Conservation (phyloP, 805 yeast species). For the Kuraishia piskuri region DNA sequence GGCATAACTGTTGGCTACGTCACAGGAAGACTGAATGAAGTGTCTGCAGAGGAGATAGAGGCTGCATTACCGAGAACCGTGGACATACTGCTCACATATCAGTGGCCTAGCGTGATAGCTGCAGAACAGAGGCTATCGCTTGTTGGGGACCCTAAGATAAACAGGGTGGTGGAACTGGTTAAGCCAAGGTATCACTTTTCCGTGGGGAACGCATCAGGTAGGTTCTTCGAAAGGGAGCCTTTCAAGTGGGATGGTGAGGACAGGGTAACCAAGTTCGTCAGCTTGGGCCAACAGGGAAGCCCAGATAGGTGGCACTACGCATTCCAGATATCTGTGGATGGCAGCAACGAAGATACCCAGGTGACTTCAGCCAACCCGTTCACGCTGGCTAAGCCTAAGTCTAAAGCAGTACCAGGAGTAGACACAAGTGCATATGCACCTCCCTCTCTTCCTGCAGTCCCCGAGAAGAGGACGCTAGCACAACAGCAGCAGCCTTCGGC, state of each 20-base stretch:
- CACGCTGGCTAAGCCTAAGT: neutral
- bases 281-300: conserved; percentile 51
- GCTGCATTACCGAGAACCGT: conserved; percentile 13
- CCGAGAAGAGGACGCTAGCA: conserved; percentile 7
- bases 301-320: conserved; percentile 72
- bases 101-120: conserved; percentile 54
- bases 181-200: conserved; percentile 66
- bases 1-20: conserved; percentile 43
- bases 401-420: conserved; percentile 1
- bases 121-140: conserved; percentile 30
- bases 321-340: conserved; percentile 33
- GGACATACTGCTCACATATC: conserved; percentile 51
- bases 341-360: conserved; percentile 11
- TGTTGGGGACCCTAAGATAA: conserved; percentile 38
- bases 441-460: neutral
- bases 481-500: neutral
- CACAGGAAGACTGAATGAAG: conserved; percentile 23
- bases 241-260: conserved; percentile 43
- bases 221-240: conserved; percentile 46
- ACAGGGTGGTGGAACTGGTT: conserved; percentile 30
- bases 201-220: conserved; percentile 39
- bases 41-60: conserved; percentile 11
- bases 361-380: conserved; percentile 20
- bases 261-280: conserved; percentile 51
- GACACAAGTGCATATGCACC: neutral